Percentiles rank a stretch among this genome's conserved stretches.
Conservation (phyloP, 495 filamentous ascomycete genomes). For the Xanthoparmelia taractica region DNA sequence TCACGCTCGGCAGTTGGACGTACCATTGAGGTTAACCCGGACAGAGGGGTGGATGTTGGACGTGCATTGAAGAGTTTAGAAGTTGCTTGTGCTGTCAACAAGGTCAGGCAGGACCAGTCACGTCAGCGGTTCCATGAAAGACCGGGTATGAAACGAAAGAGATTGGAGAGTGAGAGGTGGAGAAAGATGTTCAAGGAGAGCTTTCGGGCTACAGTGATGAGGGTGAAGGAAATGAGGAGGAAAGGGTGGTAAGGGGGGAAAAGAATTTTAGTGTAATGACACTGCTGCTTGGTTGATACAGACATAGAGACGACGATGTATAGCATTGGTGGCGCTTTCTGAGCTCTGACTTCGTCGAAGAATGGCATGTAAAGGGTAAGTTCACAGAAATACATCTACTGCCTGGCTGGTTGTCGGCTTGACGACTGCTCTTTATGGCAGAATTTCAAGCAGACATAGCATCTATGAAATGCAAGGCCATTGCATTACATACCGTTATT, state of each 20-base stretch:
- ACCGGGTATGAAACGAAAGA: constrained; percentile 65
- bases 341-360: not conserved
- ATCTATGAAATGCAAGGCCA: not conserved
- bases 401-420: not conserved
- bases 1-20: constrained; percentile 43
- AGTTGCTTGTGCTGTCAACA: constrained; percentile 43
- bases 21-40: constrained; percentile 42
- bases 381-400: not conserved
- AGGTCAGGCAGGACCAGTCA: constrained; percentile 40
- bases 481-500: too few species aligned
- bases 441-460: not conserved
- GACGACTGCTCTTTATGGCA: not conserved
- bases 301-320: not conserved
- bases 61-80: constrained; percentile 47
- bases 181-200: constrained; percentile 54
- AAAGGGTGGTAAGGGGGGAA: constrained; percentile 60
- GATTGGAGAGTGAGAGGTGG: constrained; percentile 59
- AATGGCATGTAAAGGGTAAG: not conserved
- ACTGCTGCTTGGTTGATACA: not conserved
- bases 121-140: constrained; percentile 63
- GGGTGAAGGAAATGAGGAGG: constrained; percentile 57
- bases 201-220: constrained; percentile 50
- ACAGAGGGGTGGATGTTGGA: constrained; percentile 43
- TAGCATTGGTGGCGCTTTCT: not conserved
- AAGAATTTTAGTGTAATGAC: not conserved